These are phyloP conservation scores for Royoungia palumana DNA, from an alignment of 768 basidiomycete genomes.

Conservation along the genomic window DNA sequence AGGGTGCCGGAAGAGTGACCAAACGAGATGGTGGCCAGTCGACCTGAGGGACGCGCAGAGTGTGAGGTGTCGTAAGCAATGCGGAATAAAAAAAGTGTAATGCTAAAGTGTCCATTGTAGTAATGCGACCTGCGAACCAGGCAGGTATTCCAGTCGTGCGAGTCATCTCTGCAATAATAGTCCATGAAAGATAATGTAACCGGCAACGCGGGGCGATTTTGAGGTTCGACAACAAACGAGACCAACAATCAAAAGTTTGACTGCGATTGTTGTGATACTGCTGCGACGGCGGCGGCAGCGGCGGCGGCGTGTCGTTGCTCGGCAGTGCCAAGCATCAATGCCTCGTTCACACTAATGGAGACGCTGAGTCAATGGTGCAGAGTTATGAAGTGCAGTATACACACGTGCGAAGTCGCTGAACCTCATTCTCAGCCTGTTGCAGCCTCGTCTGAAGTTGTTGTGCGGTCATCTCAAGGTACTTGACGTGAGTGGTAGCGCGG, in stretches of 20 bases:
- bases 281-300: slow-evolving; percentile 53
- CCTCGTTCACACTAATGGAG: slow-evolving; percentile 68
- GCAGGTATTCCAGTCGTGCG: slow-evolving; percentile 50
- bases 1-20: slow-evolving; percentile 10
- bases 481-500: slow-evolving; percentile 83
- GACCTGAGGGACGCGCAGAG: slow-evolving; percentile 21
- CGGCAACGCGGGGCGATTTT: slow-evolving; percentile 29
- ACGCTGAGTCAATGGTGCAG: not conserved
- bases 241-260: slow-evolving; percentile 44
- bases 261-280: slow-evolving; percentile 43
- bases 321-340: slow-evolving; percentile 81
- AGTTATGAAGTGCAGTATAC: slow-evolving; percentile 14
- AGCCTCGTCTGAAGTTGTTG: slow-evolving; percentile 72
- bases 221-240: slow-evolving; percentile 15
- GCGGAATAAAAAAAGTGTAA: slow-evolving; percentile 39
- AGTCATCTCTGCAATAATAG: slow-evolving; percentile 37
- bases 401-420: slow-evolving; percentile 68
- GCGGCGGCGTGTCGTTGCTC: slow-evolving; percentile 63
- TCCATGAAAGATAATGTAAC: slow-evolving; percentile 38
- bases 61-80: slow-evolving; percentile 37
- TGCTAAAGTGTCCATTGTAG: slow-evolving; percentile 41
- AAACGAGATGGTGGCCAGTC: slow-evolving; percentile 16
- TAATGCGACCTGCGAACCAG: slow-evolving; percentile 60
- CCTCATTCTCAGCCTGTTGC: slow-evolving; percentile 76
- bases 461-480: slow-evolving; percentile 79